phyloP scores from a whole-genome alignment of 345 rosid genomes.

The Rhodamnia argentea region DNA sequence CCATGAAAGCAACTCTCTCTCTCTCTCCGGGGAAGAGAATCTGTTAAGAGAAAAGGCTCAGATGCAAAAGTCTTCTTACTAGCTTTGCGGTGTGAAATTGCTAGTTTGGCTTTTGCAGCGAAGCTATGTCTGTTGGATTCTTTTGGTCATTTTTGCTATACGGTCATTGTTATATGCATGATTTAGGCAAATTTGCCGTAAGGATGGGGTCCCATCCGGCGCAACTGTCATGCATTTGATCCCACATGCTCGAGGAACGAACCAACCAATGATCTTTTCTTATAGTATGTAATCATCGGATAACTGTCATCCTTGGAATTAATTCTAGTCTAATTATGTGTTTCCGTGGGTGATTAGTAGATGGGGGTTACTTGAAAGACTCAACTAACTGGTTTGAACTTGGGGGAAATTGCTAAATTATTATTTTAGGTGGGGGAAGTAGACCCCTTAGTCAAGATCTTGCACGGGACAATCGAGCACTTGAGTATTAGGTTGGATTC shows the following conservation, averaged over 20 bases:
- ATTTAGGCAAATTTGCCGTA: constrained; percentile 17
- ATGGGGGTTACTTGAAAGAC: not conserved
- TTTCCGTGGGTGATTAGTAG: constrained; percentile 2
- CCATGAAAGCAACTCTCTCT: constrained; percentile 13
- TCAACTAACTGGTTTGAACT: not conserved
- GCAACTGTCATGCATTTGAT: constrained; percentile 17
- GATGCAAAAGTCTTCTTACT: constrained; percentile 20
- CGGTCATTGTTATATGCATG: constrained; percentile 12
- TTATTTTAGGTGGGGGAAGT: not conserved
- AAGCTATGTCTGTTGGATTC: constrained; percentile 25
- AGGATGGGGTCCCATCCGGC: constrained; percentile 8
- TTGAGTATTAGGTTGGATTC: not conserved
- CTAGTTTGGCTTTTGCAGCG: constrained; percentile 28
- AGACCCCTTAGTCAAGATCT: not conserved
- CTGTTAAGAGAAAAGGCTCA: constrained; percentile 15
- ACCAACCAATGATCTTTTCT: not conserved
- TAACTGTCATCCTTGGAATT: not conserved
- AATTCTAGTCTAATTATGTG: not conserved
- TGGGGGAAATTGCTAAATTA: not conserved
- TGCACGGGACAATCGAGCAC: not conserved
- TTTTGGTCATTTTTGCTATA: constrained; percentile 8
- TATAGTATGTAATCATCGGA: not conserved
- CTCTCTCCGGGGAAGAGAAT: constrained; percentile 19
- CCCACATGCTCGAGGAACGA: constrained; percentile 6
- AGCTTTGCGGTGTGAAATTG: constrained; percentile 9